phyloP scores from a whole-genome alignment of 2,329 filamentous ascomycete genomes.

The Pezicula rhizophila region DNA sequence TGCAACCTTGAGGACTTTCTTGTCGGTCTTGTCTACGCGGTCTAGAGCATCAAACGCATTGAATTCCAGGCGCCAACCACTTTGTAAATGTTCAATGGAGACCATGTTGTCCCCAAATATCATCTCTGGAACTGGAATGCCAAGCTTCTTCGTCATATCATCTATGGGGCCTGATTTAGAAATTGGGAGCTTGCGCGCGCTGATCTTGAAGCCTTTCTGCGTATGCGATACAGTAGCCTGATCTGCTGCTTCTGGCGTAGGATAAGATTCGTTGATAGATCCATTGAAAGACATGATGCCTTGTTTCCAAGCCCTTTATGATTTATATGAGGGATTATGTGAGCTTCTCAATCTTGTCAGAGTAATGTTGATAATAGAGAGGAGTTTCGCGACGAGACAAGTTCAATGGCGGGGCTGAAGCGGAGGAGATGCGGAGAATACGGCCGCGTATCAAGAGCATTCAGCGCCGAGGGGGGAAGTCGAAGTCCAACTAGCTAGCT shows the following conservation, averaged over 20 bases:
- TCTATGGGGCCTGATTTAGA: conserved; percentile 89
- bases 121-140: conserved; percentile 94
- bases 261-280: conserved; percentile 45
- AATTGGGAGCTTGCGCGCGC: conserved; percentile 86
- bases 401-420: conserved; percentile 1
- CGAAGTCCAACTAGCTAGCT: too few relatives aligned
- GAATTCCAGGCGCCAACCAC: conserved; percentile 76
- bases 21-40: conserved; percentile 87
- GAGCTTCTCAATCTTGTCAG: background rate
- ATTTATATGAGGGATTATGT: background rate
- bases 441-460: too few relatives aligned
- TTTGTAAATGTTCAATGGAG: conserved; percentile 63
- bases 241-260: conserved; percentile 41
- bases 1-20: conserved; percentile 85
- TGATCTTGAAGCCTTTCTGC: conserved; percentile 66
- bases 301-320: background rate
- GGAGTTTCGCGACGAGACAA: too few relatives aligned
- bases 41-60: conserved; percentile 84
- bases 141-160: conserved; percentile 68
- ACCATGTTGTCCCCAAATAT: conserved; percentile 96
- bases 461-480: too few relatives aligned
- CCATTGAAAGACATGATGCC: conserved; percentile 25
- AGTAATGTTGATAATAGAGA: background rate
- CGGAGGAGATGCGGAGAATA: background rate
- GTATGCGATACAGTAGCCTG: conserved; percentile 50